phyloP scores from a whole-genome alignment of 495 filamentous ascomycete species.

The Stereocaulon alpinum region DNA sequence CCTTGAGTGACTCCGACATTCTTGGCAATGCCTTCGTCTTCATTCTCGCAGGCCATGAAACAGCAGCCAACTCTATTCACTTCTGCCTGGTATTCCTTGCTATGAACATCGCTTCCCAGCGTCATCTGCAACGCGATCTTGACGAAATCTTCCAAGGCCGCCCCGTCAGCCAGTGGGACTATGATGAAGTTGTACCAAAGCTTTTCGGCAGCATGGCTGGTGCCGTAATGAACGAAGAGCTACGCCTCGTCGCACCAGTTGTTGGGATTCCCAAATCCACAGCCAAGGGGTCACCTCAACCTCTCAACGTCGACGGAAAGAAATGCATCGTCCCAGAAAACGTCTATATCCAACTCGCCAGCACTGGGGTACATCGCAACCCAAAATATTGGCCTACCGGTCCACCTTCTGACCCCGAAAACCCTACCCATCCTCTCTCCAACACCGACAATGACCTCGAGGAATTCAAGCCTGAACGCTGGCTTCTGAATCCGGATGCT shows the following conservation, averaged over 20 bases:
- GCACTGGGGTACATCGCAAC: slow-evolving; percentile 45
- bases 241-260: slow-evolving; percentile 54
- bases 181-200: slow-evolving; percentile 45
- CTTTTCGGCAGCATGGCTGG: slow-evolving; percentile 52
- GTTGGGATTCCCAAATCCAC: slow-evolving; percentile 50
- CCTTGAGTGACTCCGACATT: slow-evolving; percentile 48
- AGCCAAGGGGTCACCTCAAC: slow-evolving; percentile 35
- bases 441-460: slow-evolving; percentile 33
- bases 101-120: slow-evolving; percentile 45
- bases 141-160: slow-evolving; percentile 43
- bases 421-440: slow-evolving; percentile 17
- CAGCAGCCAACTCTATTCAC: slow-evolving; percentile 56
- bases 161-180: slow-evolving; percentile 48
- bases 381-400: slow-evolving; percentile 43
- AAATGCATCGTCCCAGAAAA: slow-evolving; percentile 40
- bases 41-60: slow-evolving; percentile 63
- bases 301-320: slow-evolving; percentile 40
- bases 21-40: slow-evolving; percentile 64
- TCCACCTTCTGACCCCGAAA: slow-evolving; percentile 23
- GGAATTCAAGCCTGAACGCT: slow-evolving; percentile 45
- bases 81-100: slow-evolving; percentile 53
- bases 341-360: slow-evolving; percentile 36
- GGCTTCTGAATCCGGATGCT: slow-evolving; percentile 38
- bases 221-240: slow-evolving; percentile 57
- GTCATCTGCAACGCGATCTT: slow-evolving; percentile 49